phyloP scores from a whole-genome alignment of 768 basidiomycete genomes.

The Suillus decipiens region DNA sequence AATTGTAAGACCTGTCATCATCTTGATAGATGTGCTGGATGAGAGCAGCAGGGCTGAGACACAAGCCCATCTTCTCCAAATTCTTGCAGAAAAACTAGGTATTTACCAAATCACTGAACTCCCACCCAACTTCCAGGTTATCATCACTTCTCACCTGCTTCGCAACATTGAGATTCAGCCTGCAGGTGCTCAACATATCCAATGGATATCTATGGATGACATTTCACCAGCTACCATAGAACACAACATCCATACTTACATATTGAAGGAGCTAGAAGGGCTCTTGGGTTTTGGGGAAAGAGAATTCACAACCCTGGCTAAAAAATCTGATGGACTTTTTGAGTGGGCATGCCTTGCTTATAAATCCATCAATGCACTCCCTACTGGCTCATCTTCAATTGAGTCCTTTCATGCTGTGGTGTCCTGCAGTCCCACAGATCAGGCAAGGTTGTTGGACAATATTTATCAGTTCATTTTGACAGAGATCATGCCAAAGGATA shows the following conservation, averaged over 20 bases:
- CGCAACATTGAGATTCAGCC: neutral
- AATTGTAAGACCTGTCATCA: constrained; percentile 21
- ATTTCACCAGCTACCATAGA: neutral
- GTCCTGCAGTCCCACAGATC: neutral
- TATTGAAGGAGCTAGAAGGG: neutral
- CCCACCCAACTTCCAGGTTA: constrained; percentile 11
- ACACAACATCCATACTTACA: neutral
- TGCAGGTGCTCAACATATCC: neutral
- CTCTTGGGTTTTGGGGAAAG: neutral
- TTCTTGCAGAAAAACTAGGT: neutral
- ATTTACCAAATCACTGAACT: neutral
- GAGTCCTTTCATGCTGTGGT: neutral
- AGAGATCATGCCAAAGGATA: neutral
- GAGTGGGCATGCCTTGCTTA: neutral
- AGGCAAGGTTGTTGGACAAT: neutral
- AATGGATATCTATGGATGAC: neutral
- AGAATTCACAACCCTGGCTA: neutral
- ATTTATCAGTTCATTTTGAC: neutral
- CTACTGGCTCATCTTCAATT: neutral
- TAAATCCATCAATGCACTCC: neutral
- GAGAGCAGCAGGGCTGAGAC: constrained; percentile 13
- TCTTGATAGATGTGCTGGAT: constrained; percentile 29
- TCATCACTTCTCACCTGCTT: constrained; percentile 9
- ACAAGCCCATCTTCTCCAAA: constrained; percentile 16
- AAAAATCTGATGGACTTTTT: neutral